These are phyloP conservation scores for Scenedesmus sp. DNA, from an alignment of 163 green algal species.

Conservation along the genomic window DNA sequence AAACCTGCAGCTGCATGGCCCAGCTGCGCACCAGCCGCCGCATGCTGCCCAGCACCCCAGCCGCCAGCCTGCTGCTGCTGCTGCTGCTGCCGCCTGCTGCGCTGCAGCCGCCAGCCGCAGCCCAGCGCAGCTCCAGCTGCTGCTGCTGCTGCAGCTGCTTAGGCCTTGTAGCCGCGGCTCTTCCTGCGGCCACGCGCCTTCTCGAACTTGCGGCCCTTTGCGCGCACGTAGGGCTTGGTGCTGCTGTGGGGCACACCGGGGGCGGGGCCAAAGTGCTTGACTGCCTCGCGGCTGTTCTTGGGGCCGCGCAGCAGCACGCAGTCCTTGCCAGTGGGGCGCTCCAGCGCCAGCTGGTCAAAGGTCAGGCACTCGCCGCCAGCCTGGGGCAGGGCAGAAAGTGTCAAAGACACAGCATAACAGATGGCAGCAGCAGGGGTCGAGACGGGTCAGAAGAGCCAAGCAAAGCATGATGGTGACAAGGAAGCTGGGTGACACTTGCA, in stretches of 20 bases:
- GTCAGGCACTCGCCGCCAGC: conserved; percentile 98
- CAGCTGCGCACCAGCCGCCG: background rate
- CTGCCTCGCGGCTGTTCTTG: conserved; percentile 96
- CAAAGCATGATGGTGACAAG: background rate
- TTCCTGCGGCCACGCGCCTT: conserved; percentile 95
- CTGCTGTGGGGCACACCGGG: conserved; percentile 93
- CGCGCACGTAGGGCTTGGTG: conserved; percentile 97
- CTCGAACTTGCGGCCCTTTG: conserved; percentile 99
- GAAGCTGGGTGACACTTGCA: too few species aligned
- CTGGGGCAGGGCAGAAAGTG: conserved; percentile 56
- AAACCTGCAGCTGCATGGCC: background rate
- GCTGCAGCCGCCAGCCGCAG: background rate
- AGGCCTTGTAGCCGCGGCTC: conserved; percentile 97
- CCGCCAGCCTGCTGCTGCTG: conserved; percentile 7
- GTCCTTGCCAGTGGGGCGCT: conserved; percentile 93
- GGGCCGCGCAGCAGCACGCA: conserved; percentile 95
- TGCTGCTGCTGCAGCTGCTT: conserved; percentile 59
- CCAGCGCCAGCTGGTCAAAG: conserved; percentile 99
- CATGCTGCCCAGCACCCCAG: background rate
- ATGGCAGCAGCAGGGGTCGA: background rate
- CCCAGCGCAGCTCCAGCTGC: background rate
- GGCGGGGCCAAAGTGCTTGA: conserved; percentile 98
- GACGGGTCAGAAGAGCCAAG: background rate
- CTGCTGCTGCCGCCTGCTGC: background rate
- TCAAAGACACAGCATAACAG: background rate